These are phyloP conservation scores for Bacidia rubella DNA, from an alignment of 495 filamentous ascomycete genomes.

Conservation along the genomic window DNA sequence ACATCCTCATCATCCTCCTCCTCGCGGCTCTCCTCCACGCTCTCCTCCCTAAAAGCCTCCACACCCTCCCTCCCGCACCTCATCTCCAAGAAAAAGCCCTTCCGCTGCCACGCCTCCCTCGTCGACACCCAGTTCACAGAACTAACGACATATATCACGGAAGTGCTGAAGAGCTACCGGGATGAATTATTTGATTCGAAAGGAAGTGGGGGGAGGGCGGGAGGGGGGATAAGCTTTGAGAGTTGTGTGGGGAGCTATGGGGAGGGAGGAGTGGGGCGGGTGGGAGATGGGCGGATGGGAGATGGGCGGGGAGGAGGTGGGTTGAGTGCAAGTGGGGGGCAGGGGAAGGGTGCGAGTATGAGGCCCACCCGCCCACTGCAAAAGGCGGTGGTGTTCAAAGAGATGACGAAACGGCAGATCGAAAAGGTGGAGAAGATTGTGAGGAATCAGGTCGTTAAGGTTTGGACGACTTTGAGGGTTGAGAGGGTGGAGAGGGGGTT, in stretches of 20 bases:
- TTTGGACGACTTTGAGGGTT: neutral
- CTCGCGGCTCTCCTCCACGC: neutral
- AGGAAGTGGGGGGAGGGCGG: no score
- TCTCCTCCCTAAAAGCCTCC: neutral
- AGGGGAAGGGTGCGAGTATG: constrained; percentile 1
- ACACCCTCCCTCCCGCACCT: neutral
- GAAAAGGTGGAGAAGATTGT: constrained; percentile 2
- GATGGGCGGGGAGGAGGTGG: neutral
- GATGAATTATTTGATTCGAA: no score
- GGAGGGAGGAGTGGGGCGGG: neutral
- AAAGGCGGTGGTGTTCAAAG: neutral
- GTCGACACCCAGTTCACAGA: neutral
- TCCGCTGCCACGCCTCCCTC: neutral
- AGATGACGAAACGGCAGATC: constrained; percentile 5
- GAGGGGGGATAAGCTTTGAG: no score
- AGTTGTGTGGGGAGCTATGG: no score
- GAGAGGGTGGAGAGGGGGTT: neutral
- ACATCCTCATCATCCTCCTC: constrained; percentile 1
- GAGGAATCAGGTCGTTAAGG: neutral
- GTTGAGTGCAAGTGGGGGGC: neutral
- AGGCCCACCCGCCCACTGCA: no score
- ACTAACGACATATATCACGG: no score
- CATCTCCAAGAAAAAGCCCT: constrained; percentile 1
- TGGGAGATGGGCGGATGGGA: neutral
- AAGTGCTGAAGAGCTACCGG: no score